Base-by-base conservation (phyloP, 2,329 filamentous ascomycete species). In the Talaromyces marneffei region DNA sequence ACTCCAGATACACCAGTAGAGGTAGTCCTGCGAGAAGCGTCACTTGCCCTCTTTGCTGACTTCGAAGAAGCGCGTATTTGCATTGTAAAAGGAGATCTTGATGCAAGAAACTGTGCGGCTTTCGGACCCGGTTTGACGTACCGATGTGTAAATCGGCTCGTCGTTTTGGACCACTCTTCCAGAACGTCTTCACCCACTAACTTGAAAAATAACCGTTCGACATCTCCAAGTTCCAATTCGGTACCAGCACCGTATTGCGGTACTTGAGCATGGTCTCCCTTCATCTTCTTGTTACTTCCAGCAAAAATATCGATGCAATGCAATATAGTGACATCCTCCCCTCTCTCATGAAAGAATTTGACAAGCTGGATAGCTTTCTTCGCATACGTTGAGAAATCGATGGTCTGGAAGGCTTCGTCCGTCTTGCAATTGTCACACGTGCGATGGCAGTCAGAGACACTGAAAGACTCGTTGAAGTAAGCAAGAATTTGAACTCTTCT, bases 401-500 rank as follows among this genome's bases (percentile, higher is more conserved):
- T 82, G 57, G 83, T 80, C 67, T 92, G 86, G 69, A 91, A 94
- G 3, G 82, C 82, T 50, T 84, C 80, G 25, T 85, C 86, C 2
- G 87, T 90, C 65, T 83, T 85, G 80, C 94, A 99, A 71, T 96
- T 97, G 78, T 99, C 95, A 74, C 94, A 99, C 0, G 82, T 83
- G 56, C 83, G 81, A 54, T 85, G 80, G 75, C 94, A 99, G 57
- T 90, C 82, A 12, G 85, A 82, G 39, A 81, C 80, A 57, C 84
- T 78, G 71, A 97, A 99, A 0, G 81, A 80, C 74, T 99, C 95
- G 61, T 89, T 92, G 78, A 99, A 99, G 74, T 99, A 99, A n/a
- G 85, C 85, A 35, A 99, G 84, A 16, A 99, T 88, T 73, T 96
- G 90, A 1, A 89, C 88, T 63, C 94, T 84, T 64, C 94, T 87